A percentile compares a stretch with the other conserved stretches of the same genome.
Conservation (phyloP, 495 filamentous ascomycete species). For the Penicillium soppii region DNA sequence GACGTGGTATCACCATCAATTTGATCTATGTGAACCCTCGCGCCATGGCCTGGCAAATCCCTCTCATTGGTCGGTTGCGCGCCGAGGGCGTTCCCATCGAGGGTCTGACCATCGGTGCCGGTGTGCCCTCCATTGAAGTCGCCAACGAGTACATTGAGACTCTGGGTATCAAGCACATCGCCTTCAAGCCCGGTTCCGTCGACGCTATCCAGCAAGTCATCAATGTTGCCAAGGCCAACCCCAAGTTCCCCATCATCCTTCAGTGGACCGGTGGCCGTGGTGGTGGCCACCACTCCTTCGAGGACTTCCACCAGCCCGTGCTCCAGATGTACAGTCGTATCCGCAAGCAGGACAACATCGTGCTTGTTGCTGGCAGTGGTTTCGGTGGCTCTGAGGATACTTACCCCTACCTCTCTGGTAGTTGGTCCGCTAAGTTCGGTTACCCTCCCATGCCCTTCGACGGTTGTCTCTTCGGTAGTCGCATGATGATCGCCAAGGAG, state of each 20-base stretch:
- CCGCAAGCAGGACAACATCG: slow-evolving; percentile 44
- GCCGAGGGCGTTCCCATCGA: slow-evolving; percentile 90
- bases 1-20: slow-evolving; percentile 91
- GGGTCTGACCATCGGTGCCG: slow-evolving; percentile 63
- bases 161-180: slow-evolving; percentile 47
- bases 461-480: slow-evolving; percentile 45
- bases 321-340: slow-evolving; percentile 44
- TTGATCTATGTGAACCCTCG: slow-evolving; percentile 95
- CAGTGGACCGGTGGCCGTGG: slow-evolving; percentile 54
- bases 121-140: slow-evolving; percentile 50
- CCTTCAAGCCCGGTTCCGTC: slow-evolving; percentile 50
- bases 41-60: slow-evolving; percentile 98
- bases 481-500: slow-evolving; percentile 61
- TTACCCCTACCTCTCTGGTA: slow-evolving; percentile 47
- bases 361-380: slow-evolving; percentile 49
- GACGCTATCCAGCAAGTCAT: slow-evolving; percentile 47
- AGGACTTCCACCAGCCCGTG: slow-evolving; percentile 51
- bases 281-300: slow-evolving; percentile 52
- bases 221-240: slow-evolving; percentile 45
- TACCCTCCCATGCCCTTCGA: slow-evolving; percentile 51
- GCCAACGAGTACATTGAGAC: slow-evolving; percentile 47
- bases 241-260: slow-evolving; percentile 46
- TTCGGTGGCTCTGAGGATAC: slow-evolving; percentile 48
- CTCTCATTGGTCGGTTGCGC: slow-evolving; percentile 79
- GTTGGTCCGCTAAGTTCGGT: slow-evolving; percentile 40